Evolutionary conservation across 2,329 filamentous ascomycete genomes (phyloP), one percentile per base, ranked within the genome.

Genomic region (Cladosporium austrohemisphaericum): DNA sequence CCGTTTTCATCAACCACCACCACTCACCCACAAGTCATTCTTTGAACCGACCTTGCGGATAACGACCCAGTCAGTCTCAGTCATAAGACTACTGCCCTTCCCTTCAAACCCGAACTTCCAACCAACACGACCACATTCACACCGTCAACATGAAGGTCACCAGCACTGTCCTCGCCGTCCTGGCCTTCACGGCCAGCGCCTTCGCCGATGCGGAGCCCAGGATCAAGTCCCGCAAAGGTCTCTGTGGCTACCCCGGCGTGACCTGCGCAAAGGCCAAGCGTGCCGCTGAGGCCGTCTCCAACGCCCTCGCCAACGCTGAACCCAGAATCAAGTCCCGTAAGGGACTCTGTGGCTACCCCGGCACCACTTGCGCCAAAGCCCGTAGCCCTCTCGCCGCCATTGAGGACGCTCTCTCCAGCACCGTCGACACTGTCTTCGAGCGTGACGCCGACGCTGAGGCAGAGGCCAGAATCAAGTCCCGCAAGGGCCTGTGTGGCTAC

Each of bases 361-460:
- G 71, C 29, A 64, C 71, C 57, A 54, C 65, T 13, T 77, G 75
- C 68, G 68, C 63, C 64, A 71, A 72, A 60, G 67, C 68, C 50
- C 72, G 71, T 60, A 71, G 70, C 54, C 10, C 64, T 63, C 18
- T 72, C 71, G 43, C 69, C 70, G 52, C 71, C 63, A n/a, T 69
- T 41, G 55, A 52, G 44, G 49, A 52, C n/a, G 32, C 50, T 31
- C 50, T 52, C 25, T 53, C 55, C 54, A 44, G 49, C 41, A 52
- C 49, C 49, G 33, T 52, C 50, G 36, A 50, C 31, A 26, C 28
- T n/a, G 49, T 54, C 32, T 40, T 33, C 41, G 57, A 61, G 33
- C 58, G 60, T 41, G 58, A 62, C 28, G 53, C 36, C 11, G 35
- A 52, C 33, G 54, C 37, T 54, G 59, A 44, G 33, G 53, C 31